Base-by-base conservation (phyloP, 768 basidiomycete genomes). In the Phylloporus arenicola region DNA sequence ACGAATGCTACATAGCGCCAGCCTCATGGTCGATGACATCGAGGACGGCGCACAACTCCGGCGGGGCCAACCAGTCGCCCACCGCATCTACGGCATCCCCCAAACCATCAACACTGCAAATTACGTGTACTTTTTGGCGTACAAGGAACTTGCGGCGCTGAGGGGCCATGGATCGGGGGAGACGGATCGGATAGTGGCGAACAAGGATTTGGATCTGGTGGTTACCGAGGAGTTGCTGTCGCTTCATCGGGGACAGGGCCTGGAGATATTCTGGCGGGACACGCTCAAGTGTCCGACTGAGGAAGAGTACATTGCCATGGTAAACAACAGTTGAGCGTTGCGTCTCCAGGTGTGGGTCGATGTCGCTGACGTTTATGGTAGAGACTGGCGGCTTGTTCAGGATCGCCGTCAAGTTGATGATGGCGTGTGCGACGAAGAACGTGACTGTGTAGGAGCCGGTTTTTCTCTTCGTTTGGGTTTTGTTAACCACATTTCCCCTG, bases 81-180 rank as follows among this genome's bases (percentile, higher is more conserved):
- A 99, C 72, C 91, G 90, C 72, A 95, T 99, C 57, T 99, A 95
- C 59, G 95, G 95, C 2, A 72, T 96, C 3, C 92, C 95, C 0
- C 95, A 97, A 64, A 96, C 95, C 0, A 93, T 99, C 71, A 99
- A 99, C 65, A 84, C 87, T 0, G 95, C 95, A 0, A 97, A 96
- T 63, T 98, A 97, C 57, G 92, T 93, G 25, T 97, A 95, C 64
- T 99, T 98, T 62, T 79, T 92, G 38, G 95, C 94, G 0, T 93
- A 86, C 64, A 79, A 92, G 57, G 89, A 95, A 56, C 77, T 97
- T 1, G 54, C 66, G 0, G 56, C 44, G 20, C 27, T 66, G 20
- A 59, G 66, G 9, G 41, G 33, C 24, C 44, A 52, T 1, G 41
- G 35, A 9, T 6, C 50, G 0, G 51, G 29, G 6, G 53, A 41